Evolutionary conservation across 495 filamentous ascomycete species (phyloP).

Genomic region (Neurospora sp.): DNA sequence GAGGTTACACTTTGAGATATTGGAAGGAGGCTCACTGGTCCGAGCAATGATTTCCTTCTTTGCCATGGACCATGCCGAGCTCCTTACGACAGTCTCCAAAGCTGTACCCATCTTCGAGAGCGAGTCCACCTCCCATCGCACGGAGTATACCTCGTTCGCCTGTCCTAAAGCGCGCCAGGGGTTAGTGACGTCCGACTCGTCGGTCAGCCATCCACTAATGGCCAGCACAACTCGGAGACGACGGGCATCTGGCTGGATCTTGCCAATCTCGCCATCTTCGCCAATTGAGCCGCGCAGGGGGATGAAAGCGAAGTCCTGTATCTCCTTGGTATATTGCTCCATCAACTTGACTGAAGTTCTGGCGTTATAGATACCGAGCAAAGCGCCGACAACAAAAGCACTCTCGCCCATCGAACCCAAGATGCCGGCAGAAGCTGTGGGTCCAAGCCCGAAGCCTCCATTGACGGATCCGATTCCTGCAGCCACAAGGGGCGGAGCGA

Average conservation of each 20-base stretch:
- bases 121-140: slow-evolving; percentile 74
- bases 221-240: slow-evolving; percentile 74
- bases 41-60: slow-evolving; percentile 59
- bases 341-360: slow-evolving; percentile 79
- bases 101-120: slow-evolving; percentile 67
- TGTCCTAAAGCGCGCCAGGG: slow-evolving; percentile 68
- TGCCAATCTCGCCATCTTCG: slow-evolving; percentile 27
- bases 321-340: slow-evolving; percentile 76
- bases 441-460: slow-evolving; percentile 70
- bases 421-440: slow-evolving; percentile 56
- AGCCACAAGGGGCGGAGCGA: slow-evolving; percentile 72
- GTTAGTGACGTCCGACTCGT: slow-evolving; percentile 54
- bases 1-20: background rate
- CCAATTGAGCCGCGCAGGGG: slow-evolving; percentile 46
- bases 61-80: slow-evolving; percentile 65
- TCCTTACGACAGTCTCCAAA: slow-evolving; percentile 63
- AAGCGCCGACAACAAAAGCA: slow-evolving; percentile 62
- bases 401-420: slow-evolving; percentile 71
- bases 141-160: slow-evolving; percentile 67
- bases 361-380: slow-evolving; percentile 86
- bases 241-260: slow-evolving; percentile 34
- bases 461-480: slow-evolving; percentile 75
- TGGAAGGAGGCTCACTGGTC: slow-evolving; percentile 26
- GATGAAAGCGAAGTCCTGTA: slow-evolving; percentile 82
- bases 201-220: slow-evolving; percentile 71